phyloP scores from a whole-genome alignment of 495 filamentous ascomycete species.

The Daldinia caldariorum region DNA sequence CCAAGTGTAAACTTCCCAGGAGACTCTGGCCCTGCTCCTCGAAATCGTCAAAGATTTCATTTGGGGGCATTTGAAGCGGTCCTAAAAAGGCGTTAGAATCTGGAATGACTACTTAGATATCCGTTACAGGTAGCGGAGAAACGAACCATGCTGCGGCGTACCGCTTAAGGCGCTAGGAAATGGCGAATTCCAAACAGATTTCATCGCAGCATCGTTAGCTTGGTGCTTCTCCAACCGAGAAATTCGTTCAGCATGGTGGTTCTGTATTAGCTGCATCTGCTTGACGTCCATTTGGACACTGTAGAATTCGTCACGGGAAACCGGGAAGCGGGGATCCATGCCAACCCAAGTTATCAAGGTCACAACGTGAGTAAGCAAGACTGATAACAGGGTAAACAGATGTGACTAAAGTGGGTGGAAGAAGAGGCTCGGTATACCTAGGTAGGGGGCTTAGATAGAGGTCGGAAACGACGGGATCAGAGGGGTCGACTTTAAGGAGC shows the following conservation, averaged over 20 bases:
- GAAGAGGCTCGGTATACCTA: slow-evolving; percentile 1
- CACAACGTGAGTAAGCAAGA: slow-evolving; percentile 31
- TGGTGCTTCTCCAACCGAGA: slow-evolving; percentile 81
- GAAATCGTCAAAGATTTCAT: slow-evolving; percentile 78
- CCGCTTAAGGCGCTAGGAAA: slow-evolving; percentile 81
- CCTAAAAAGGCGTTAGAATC: slow-evolving; percentile 62
- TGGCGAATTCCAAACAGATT: slow-evolving; percentile 88
- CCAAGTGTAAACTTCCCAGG: slow-evolving; percentile 78
- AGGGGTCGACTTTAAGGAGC: slow-evolving; percentile 18
- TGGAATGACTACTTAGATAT: slow-evolving; percentile 3
- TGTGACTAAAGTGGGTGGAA: slow-evolving; percentile 1
- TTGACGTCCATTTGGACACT: slow-evolving; percentile 88
- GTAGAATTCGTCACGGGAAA: slow-evolving; percentile 78
- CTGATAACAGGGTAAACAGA: slow-evolving; percentile 9
- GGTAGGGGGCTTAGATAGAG: slow-evolving; percentile 14
- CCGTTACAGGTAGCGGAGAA: slow-evolving; percentile 7
- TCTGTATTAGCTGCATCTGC: slow-evolving; percentile 79
- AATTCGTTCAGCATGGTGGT: slow-evolving; percentile 83
- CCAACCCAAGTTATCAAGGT: slow-evolving; percentile 47
- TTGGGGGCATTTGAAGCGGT: slow-evolving; percentile 74
- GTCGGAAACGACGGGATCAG: slow-evolving; percentile 21
- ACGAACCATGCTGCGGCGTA: slow-evolving; percentile 82
- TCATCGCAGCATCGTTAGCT: slow-evolving; percentile 81
- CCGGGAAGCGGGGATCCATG: slow-evolving; percentile 65
- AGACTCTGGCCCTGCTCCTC: slow-evolving; percentile 80